A percentile compares a stretch with the other conserved stretches of the same genome.
phyloP scores from a whole-genome alignment of 2,329 filamentous ascomycete genomes.

The Diplocarpon rosae region DNA sequence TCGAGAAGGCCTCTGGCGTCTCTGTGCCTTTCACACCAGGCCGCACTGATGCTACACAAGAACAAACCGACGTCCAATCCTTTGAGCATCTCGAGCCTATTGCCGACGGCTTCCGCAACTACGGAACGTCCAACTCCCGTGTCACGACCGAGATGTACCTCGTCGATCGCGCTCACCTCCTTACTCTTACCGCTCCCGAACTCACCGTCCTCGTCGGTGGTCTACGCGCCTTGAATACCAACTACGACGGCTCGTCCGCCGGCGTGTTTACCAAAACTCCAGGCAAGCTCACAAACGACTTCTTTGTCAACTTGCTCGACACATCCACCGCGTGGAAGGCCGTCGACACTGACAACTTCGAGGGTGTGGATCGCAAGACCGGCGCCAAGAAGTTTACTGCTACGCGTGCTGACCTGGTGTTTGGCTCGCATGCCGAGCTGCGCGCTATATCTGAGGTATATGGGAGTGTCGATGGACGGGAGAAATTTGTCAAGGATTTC shows the following conservation, averaged over 20 bases:
- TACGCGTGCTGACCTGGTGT: conserved; percentile 57
- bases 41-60: conserved; percentile 58
- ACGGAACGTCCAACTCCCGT: conserved; percentile 49
- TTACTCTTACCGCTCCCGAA: conserved; percentile 61
- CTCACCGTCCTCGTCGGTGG: conserved; percentile 61
- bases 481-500: conserved; percentile 63
- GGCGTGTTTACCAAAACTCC: conserved; percentile 60
- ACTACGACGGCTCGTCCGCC: conserved; percentile 56
- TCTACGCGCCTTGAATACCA: conserved; percentile 57
- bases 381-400: conserved; percentile 58
- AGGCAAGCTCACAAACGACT: conserved; percentile 65
- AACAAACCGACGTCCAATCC: conserved; percentile 57
- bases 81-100: conserved; percentile 56
- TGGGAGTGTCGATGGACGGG: conserved; percentile 43
- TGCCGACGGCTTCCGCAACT: conserved; percentile 74
- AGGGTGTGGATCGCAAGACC: conserved; percentile 53
- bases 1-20: conserved; percentile 60
- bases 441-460: conserved; percentile 63
- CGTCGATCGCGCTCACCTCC: conserved; percentile 59
- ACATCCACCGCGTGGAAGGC: conserved; percentile 54
- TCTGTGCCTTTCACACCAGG: conserved; percentile 63
- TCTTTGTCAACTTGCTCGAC: conserved; percentile 71
- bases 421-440: conserved; percentile 65
- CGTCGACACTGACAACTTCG: conserved; percentile 44
- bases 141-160: conserved; percentile 58